Base-by-base conservation (phyloP, 2,329 filamentous ascomycete species). In the Dothiorella sarmentorum region DNA sequence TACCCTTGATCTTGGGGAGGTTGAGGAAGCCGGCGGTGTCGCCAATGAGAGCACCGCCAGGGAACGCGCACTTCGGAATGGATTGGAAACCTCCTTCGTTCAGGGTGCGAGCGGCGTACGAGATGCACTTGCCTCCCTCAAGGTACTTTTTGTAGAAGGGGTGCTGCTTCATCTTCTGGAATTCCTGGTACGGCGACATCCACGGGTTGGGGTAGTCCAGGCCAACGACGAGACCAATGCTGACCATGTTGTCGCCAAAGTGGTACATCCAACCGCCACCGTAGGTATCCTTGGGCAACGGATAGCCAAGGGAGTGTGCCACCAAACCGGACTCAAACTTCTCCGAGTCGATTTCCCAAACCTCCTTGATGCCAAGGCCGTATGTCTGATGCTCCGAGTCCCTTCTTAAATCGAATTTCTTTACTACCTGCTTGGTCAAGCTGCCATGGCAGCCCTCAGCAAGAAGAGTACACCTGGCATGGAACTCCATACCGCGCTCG, bases 201-300 rank as follows among this genome's bases (percentile, higher is more conserved):
- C 93, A 99, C 0, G 94, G 94, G 75, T 99, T 99, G 40, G 90
- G 82, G 73, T 99, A 99, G 78, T 99, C 94, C 56, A 99, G 82
- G 22, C 92, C 92, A 35, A 95, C 89, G 10, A 99, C 94, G 17
- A 97, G 80, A 22, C 94, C 94, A 58, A 99, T 81, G 65, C 87
- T 91, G 61, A 99, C 93, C 67, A 97, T 83, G 75, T 97, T 99
- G 67, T 99, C 93, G 35, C 92, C 94, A 74, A 97, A 99, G 75
- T 99, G 94, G 71, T 99, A 99, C 90, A 99, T 92, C 87, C 91
- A 99, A 20, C 90, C 91, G 64, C 94, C 94, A 65, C 94, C 94
- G 71, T 99, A 99, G 7, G 92, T 94, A 70, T 97, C 88, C 66
- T 82, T 85, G 15, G 91, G 85, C 43, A 99, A 77, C 18, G 94